Conservation (phyloP, 768 basidiomycete genomes). For the Macrocybe gigantea region DNA sequence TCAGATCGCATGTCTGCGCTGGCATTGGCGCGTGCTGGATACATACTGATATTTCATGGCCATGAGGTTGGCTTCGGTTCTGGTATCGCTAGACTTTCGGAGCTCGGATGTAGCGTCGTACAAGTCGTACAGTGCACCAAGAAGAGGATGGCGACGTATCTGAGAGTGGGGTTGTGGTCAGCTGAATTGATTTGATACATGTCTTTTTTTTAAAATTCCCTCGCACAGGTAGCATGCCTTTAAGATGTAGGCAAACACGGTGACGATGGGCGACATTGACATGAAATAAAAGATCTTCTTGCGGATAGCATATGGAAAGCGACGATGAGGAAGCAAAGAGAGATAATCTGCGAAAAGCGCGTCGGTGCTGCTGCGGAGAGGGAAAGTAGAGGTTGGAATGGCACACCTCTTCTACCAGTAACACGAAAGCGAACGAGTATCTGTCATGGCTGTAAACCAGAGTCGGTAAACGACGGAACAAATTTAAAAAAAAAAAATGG, state of each 20-base stretch:
- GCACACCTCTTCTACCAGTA: slow-evolving; percentile 50
- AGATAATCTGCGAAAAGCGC: slow-evolving; percentile 14
- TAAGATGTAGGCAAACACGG: slow-evolving; percentile 83
- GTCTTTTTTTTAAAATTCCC: too few species aligned
- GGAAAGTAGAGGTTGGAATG: too few species aligned
- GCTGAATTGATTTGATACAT: not conserved
- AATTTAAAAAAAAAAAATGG: slow-evolving; percentile 15
- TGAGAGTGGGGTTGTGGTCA: slow-evolving; percentile 15
- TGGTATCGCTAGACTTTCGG: slow-evolving; percentile 60
- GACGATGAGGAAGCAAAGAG: slow-evolving; percentile 83
- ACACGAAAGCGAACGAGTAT: slow-evolving; percentile 75
- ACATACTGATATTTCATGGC: slow-evolving; percentile 88
- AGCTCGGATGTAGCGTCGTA: slow-evolving; percentile 68
- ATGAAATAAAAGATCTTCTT: slow-evolving; percentile 71
- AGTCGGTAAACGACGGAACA: too few species aligned
- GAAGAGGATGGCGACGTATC: slow-evolving; percentile 84
- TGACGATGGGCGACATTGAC: slow-evolving; percentile 61
- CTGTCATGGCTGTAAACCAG: slow-evolving; percentile 28
- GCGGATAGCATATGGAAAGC: slow-evolving; percentile 73
- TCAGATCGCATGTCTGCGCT: too few species aligned
- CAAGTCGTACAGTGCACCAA: slow-evolving; percentile 90
- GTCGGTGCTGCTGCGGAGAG: too few species aligned
- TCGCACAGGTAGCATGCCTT: slow-evolving; percentile 89
- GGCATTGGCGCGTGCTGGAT: too few species aligned
- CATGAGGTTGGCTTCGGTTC: slow-evolving; percentile 82